Evolutionary conservation across 2,329 filamentous ascomycete genomes (phyloP), one percentile per base, ranked within the genome.

Genomic region (Sporothrix brunneoviolacea): DNA sequence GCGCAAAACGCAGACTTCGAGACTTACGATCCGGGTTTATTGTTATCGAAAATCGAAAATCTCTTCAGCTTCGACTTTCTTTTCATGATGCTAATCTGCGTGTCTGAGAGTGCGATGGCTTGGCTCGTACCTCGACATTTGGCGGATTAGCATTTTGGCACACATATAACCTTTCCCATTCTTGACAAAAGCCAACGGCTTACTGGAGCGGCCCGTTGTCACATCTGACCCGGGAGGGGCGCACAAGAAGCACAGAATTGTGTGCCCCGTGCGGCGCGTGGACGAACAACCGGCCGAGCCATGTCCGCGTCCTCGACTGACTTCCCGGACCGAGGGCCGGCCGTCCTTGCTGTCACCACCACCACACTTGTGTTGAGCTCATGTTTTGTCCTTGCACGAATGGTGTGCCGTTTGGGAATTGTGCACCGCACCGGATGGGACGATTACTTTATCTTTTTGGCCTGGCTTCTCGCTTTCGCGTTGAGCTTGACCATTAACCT

Each of bases 371-470:
- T 76, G 19, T 65, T 91, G 47, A 82, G 87, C 46, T 84, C 84
- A 35, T 61, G 86, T 49, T 91, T 95, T 63, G 87, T 95, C 58
- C 73, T 74, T 37, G 76, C 87, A 32, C 82, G 91, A 49, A 73
- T 95, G 58, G 69, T 88, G 37, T 89, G 86, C 54, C 79, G 90
- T 24, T 74, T 79, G 44, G 80, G 77, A 41, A 83, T 96, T 44
- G 84, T 95, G 50, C 80, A 79, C 58, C 82, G 77, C 49, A 68
- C 89, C 46, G 82, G 77, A 50, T 79, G 79, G 71, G 89, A 95
- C 67, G 91, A 95, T 72, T 86, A 83, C 66, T 79, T 87, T 59
- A 93, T 95, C 66, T 66, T 89, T 10, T 57, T 87, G 36, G 88
- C 90, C 50, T 95, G 89, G 91, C 58, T 81, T 12, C 64, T 90